These are phyloP conservation scores for Nemania bipapillata DNA, from an alignment of 2,329 filamentous ascomycete genomes.

Conservation along the genomic window DNA sequence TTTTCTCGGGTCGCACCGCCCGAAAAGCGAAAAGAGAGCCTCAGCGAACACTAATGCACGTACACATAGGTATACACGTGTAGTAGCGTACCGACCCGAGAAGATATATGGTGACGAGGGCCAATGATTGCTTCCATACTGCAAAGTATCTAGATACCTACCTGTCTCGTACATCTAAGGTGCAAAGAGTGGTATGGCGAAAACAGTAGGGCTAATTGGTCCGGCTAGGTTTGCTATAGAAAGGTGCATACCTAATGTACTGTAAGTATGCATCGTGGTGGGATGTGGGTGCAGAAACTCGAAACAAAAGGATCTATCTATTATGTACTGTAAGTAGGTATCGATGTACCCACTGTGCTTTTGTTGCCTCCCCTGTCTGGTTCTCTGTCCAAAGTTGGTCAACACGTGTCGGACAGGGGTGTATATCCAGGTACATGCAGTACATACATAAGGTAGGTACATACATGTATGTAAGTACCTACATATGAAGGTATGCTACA, in stretches of 20 bases:
- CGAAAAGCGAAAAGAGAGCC: conserved; percentile 24
- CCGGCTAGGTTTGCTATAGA: too few relatives aligned
- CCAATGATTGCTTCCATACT: too few relatives aligned
- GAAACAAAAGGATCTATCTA: background rate
- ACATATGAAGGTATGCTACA: background rate
- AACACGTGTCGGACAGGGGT: conserved; percentile 39
- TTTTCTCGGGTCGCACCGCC: conserved; percentile 33
- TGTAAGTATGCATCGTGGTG: too few relatives aligned
- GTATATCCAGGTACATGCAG: too few relatives aligned
- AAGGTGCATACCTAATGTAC: too few relatives aligned
- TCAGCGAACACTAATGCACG: conserved; percentile 13
- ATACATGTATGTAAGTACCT: background rate
- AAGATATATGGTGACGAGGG: background rate
- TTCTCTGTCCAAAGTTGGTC: conserved; percentile 9
- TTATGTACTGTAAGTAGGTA: too few relatives aligned
- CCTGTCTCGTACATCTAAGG: too few relatives aligned
- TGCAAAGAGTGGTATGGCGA: too few relatives aligned
- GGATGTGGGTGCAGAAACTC: background rate
- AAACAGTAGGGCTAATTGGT: too few relatives aligned
- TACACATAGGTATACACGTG: background rate
- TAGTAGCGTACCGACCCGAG: background rate
- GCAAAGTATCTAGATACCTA: too few relatives aligned
- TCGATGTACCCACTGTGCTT: conserved; percentile 31
- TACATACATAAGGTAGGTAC: background rate
- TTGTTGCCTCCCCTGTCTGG: background rate